A percentile compares a stretch with the other conserved stretches of the same genome.
Conservation (phyloP, 176 grass and related monocot species). For the Canna indica region DNA sequence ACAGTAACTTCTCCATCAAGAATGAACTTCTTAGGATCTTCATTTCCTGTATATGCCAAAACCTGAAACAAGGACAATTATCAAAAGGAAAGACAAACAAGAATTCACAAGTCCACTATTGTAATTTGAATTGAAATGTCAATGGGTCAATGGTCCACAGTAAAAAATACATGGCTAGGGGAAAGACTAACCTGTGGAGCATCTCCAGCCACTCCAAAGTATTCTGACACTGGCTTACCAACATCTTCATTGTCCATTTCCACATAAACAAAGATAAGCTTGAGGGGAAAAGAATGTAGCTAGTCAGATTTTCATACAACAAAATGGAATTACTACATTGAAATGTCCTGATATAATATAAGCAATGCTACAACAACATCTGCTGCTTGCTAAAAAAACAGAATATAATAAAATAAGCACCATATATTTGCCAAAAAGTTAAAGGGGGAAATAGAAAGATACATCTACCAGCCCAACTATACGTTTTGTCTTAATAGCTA, state of each 20-base stretch:
- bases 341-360: background rate
- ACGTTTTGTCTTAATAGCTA: background rate
- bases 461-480: background rate
- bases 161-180: background rate
- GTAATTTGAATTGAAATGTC: background rate
- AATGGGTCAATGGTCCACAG: background rate
- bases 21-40: conserved; percentile 75
- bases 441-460: background rate
- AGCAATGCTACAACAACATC: background rate
- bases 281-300: background rate
- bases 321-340: background rate
- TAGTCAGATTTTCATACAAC: background rate
- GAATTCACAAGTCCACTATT: background rate
- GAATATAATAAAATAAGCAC: background rate
- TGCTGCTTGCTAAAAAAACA: background rate
- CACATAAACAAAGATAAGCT: conserved; percentile 87
- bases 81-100: background rate
- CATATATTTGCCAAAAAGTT: background rate
- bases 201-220: conserved; percentile 74
- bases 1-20: conserved; percentile 52
- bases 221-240: conserved; percentile 78
- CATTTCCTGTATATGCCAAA: conserved; percentile 89
- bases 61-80: conserved; percentile 30
- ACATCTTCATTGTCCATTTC: conserved; percentile 70
- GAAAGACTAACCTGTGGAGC: conserved; percentile 45